Evolutionary conservation across 225 moss, liverwort and hornwort species (phyloP).

Genomic region (Physcomitrium patens): DNA sequence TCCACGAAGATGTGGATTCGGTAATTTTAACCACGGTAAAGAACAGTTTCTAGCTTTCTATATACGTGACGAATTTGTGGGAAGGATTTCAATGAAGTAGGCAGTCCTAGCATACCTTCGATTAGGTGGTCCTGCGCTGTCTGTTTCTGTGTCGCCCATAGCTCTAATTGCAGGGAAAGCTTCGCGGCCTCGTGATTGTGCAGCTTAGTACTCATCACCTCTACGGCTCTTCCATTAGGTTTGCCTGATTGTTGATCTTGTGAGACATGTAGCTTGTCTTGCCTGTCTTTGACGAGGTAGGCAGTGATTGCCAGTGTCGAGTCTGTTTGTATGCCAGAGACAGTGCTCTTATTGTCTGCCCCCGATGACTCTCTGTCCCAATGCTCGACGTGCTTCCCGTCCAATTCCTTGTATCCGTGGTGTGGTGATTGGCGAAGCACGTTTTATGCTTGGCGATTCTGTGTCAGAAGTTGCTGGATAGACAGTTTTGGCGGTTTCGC

Average conservation of each 20-base stretch:
- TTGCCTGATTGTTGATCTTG: neutral
- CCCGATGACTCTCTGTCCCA: neutral
- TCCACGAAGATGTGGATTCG: neutral
- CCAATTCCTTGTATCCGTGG: no score
- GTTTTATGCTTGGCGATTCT: no score
- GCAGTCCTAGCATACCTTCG: neutral
- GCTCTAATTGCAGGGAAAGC: neutral
- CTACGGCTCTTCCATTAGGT: neutral
- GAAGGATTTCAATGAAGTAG: neutral
- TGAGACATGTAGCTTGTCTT: neutral
- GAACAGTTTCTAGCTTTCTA: neutral
- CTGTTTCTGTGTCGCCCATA: neutral
- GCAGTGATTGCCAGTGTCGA: neutral
- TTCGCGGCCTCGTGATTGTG: slow-evolving; percentile 1
- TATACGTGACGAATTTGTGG: neutral
- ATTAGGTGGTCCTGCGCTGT: neutral
- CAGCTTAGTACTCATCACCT: neutral
- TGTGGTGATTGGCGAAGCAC: no score
- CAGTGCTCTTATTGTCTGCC: neutral
- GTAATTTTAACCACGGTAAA: neutral
- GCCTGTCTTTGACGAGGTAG: neutral
- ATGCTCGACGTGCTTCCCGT: no score
- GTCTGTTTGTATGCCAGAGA: neutral
- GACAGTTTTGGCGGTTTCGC: neutral
- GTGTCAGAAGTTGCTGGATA: neutral